Evolutionary conservation across 305 asterid species (phyloP).

Genomic region (Coffea humblotiana): DNA sequence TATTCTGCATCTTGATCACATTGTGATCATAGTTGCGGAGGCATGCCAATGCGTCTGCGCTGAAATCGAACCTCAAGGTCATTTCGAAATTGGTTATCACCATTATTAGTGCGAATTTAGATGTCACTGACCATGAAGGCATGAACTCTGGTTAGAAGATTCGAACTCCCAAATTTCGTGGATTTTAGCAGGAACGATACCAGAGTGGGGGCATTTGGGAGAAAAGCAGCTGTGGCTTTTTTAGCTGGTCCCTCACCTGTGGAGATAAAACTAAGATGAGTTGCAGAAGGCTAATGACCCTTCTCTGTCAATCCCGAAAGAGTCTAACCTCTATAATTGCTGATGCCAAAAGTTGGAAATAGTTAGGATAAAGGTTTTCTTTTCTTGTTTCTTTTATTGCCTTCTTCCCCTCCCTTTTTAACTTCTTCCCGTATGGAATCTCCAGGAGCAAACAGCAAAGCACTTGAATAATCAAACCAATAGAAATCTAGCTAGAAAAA

Average conservation of each 20-base stretch:
- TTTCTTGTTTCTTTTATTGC: slow-evolving; percentile 5
- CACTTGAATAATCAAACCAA: neutral
- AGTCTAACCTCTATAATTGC: neutral
- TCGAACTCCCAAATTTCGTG: neutral
- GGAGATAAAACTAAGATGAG: slow-evolving; percentile 17
- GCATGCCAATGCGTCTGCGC: too few species aligned
- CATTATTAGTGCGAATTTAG: neutral
- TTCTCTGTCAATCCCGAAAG: slow-evolving; percentile 24
- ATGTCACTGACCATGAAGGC: neutral
- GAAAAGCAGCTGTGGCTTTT: neutral
- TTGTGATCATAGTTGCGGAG: too few species aligned
- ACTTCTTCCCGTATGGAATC: neutral
- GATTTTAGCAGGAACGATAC: neutral
- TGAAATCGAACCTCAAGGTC: too few species aligned
- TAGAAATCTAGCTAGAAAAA: neutral
- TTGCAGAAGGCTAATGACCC: slow-evolving; percentile 20
- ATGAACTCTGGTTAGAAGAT: too few species aligned
- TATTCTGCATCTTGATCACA: too few species aligned
- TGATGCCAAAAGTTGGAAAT: slow-evolving; percentile 33
- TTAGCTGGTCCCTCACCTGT: slow-evolving; percentile 16
- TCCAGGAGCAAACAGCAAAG: neutral
- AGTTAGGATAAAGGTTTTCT: slow-evolving; percentile 25
- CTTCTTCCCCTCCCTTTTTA: slow-evolving; percentile 5
- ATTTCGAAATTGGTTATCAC: too few species aligned
- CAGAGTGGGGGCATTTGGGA: slow-evolving; percentile 1